phyloP scores from a whole-genome alignment of 2,329 filamentous ascomycete species.

The Blastomyces emzantsi region DNA sequence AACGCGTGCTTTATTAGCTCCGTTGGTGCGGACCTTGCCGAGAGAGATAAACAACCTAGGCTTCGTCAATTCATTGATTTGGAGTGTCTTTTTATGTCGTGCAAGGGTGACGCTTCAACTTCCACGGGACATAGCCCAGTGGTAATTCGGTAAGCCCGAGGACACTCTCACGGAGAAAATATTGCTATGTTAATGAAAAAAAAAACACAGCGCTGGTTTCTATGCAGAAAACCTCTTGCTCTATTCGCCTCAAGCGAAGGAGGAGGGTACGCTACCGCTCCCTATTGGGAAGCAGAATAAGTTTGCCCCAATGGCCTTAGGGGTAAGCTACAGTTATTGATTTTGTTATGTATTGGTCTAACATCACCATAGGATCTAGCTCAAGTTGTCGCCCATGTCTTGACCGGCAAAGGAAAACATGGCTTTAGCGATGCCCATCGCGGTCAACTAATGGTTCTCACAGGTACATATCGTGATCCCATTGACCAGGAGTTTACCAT shows the following conservation, averaged over 20 bases:
- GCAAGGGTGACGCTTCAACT: conserved; percentile 38
- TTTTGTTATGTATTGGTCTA: neutral
- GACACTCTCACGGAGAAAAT: neutral
- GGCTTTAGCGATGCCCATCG: conserved; percentile 44
- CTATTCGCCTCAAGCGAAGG: conserved; percentile 40
- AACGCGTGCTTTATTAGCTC: conserved; percentile 44
- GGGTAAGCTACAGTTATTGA: conserved; percentile 25
- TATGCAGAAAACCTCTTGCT: conserved; percentile 46
- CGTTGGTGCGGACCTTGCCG: conserved; percentile 44
- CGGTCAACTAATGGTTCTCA: conserved; percentile 47
- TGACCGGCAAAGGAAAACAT: conserved; percentile 41
- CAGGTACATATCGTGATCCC: conserved; percentile 26
- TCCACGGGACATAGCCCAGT: conserved; percentile 37
- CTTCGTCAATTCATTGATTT: conserved; percentile 46
- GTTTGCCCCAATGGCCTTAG: conserved; percentile 44
- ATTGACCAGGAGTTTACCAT: neutral
- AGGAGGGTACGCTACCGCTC: conserved; percentile 39
- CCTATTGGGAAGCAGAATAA: conserved; percentile 43
- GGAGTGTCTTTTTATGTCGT: conserved; percentile 35
- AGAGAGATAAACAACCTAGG: conserved; percentile 40
- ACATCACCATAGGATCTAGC: conserved; percentile 36
- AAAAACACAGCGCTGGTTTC: conserved; percentile 38
- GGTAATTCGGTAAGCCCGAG: conserved; percentile 36
- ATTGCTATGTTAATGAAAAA: neutral
- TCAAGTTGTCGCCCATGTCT: conserved; percentile 41